These are phyloP conservation scores for Teratosphaeria zuluensis DNA, from an alignment of 2,329 filamentous ascomycete genomes.

Conservation along the genomic window DNA sequence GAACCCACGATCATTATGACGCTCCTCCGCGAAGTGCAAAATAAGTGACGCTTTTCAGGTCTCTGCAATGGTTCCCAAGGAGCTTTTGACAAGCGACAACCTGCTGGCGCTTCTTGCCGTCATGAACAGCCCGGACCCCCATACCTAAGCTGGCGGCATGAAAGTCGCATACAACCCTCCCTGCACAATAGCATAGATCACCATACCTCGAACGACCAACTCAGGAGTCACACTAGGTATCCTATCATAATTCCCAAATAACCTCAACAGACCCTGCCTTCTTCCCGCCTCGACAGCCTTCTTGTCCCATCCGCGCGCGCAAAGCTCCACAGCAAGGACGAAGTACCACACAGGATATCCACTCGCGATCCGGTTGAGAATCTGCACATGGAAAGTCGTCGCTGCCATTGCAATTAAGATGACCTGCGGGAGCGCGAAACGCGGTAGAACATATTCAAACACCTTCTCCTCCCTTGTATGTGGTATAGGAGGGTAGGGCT, in stretches of 20 bases:
- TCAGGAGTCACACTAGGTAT: constrained; percentile 11
- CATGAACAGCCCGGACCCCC: too few species aligned
- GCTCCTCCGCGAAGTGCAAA: too few species aligned
- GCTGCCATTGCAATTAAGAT: constrained; percentile 62
- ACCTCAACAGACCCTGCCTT: not conserved
- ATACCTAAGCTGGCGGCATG: constrained; percentile 61
- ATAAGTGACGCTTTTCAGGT: too few species aligned
- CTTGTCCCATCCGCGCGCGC: not conserved
- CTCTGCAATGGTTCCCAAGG: too few species aligned
- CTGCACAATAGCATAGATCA: constrained; percentile 77
- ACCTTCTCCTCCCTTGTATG: constrained; percentile 3
- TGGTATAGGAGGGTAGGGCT: constrained; percentile 1
- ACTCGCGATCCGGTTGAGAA: constrained; percentile 80
- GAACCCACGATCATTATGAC: too few species aligned
- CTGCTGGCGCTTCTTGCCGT: too few species aligned
- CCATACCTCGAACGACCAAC: constrained; percentile 54
- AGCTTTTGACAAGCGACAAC: too few species aligned
- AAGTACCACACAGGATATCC: constrained; percentile 86
- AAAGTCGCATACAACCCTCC: constrained; percentile 80
- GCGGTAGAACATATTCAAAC: constrained; percentile 28
- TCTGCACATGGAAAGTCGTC: constrained; percentile 84
- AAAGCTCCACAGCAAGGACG: constrained; percentile 52
- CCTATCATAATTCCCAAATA: constrained; percentile 13
- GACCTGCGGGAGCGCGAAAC: constrained; percentile 63
- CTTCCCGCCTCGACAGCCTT: not conserved